phyloP scores from a whole-genome alignment of 2,329 filamentous ascomycete species.

The Botrytis squamosa region DNA sequence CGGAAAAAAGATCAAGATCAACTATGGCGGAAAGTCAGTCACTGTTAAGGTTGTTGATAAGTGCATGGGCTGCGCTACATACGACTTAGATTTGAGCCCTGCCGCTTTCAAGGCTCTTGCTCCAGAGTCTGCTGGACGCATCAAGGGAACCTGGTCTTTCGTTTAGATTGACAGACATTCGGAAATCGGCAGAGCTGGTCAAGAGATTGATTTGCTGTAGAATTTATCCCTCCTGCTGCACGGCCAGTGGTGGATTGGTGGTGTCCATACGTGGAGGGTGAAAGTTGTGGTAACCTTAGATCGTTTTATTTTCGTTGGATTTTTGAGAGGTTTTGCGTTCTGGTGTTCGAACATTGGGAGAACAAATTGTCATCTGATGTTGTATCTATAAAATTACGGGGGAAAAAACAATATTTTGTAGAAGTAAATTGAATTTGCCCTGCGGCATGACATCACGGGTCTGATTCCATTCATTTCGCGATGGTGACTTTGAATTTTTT shows the following conservation, averaged over 20 bases:
- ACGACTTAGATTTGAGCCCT: conserved; percentile 60
- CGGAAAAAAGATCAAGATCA: conserved; percentile 66
- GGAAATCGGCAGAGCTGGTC: background rate
- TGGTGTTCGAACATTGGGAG: background rate
- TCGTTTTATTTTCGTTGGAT: background rate
- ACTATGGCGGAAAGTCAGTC: conserved; percentile 56
- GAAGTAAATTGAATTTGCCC: background rate
- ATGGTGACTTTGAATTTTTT: background rate
- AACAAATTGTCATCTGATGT: background rate
- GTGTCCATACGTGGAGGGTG: background rate
- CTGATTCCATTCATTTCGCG: background rate
- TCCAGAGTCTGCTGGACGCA: conserved; percentile 46
- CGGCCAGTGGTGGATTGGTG: background rate
- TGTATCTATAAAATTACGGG: background rate
- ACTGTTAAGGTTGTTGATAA: conserved; percentile 67
- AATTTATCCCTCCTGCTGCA: background rate
- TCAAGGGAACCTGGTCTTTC: conserved; percentile 48
- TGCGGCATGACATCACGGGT: background rate
- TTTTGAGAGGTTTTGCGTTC: background rate
- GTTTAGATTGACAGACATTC: background rate
- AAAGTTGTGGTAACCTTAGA: background rate
- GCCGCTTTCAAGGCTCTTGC: conserved; percentile 55
- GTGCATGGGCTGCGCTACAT: conserved; percentile 64
- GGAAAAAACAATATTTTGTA: background rate
- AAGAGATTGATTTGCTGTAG: background rate